Base-by-base conservation (phyloP, 306 rosid species). In the Medicago arabica region DNA sequence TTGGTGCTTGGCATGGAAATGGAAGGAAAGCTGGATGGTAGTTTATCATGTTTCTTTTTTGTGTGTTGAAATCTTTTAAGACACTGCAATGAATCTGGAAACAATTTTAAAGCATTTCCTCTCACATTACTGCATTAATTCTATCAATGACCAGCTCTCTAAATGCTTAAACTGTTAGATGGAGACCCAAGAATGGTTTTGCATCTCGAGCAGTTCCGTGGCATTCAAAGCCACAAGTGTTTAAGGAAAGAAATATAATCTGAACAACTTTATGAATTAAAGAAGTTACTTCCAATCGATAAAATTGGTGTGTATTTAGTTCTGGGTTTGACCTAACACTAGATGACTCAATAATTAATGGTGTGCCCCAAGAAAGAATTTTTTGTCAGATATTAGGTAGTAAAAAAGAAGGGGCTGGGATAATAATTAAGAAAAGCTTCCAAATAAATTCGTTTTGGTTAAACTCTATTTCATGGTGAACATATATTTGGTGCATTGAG, bases 11-110 rank as follows among this genome's bases (percentile, higher is more conserved):
- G 98, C 88, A 93, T 86, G 98, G 97, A 79, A 93, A 93, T 72
- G 97, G 98, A 80, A 93, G 98, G 86, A 93, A 93, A 80, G 96
- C 93, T 41, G 98, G 97, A 86, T 91, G 97, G 98, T 93, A 86
- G 82, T 47, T 71, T 51, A 65, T 76, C 49, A 4, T 63, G 54
- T 68, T 40, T 23, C 2, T 41, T 15, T 38, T 15, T 10, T 79
- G 53, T 69, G 0, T 34, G 23, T 40, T 60, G 62, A 59, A 73
- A 64, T 72, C 50, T 78, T 70, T 72, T 62, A 44, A 46, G 68
- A 72, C 55, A 2, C 41, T 18, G 69, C 31, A 80, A 44, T 62
- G 54, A 55, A 49, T 69, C 62, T 73, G 65, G 40, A 39, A 14
- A 12, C 4, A 47, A 51, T 0, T 0, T 43, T 65, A 0, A 61